These are phyloP conservation scores for Retiboletus fuscus DNA, from an alignment of 1,284 basidiomycete genomes.

Conservation along the genomic window DNA sequence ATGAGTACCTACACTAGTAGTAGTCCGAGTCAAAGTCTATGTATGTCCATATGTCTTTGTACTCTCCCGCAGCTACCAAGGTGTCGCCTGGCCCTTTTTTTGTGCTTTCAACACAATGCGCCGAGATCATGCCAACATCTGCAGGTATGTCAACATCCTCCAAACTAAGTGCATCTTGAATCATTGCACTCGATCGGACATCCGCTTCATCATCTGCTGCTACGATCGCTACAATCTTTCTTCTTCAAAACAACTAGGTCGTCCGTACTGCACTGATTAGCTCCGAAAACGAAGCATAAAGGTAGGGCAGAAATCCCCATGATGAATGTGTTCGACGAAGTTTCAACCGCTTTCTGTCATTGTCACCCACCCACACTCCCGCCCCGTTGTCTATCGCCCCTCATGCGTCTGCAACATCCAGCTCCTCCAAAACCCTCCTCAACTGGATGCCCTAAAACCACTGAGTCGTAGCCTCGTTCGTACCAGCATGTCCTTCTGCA, in stretches of 20 bases:
- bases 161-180: slow-evolving; percentile 6
- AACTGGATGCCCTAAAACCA: slow-evolving; percentile 74
- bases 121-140: not conserved
- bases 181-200: slow-evolving; percentile 16
- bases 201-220: slow-evolving; percentile 13
- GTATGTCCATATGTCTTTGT: not conserved
- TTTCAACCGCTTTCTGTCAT: no score
- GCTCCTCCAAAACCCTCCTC: slow-evolving; percentile 67
- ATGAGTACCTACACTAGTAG: no score
- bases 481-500: slow-evolving; percentile 28
- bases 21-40: not conserved
- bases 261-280: no score
- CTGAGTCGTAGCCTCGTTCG: no score
- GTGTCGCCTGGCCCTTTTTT: not conserved
- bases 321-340: no score
- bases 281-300: no score
- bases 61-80: not conserved
- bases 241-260: no score
- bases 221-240: no score
- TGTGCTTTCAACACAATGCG: slow-evolving; percentile 4
- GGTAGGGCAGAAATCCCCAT: no score
- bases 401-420: slow-evolving; percentile 54
- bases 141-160: not conserved
- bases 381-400: slow-evolving; percentile 67
- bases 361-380: slow-evolving; percentile 84